Evolutionary conservation across 176 grass and related monocot genomes (phyloP), one percentile per base, ranked within the genome.

Genomic region (Otatea glauca): DNA sequence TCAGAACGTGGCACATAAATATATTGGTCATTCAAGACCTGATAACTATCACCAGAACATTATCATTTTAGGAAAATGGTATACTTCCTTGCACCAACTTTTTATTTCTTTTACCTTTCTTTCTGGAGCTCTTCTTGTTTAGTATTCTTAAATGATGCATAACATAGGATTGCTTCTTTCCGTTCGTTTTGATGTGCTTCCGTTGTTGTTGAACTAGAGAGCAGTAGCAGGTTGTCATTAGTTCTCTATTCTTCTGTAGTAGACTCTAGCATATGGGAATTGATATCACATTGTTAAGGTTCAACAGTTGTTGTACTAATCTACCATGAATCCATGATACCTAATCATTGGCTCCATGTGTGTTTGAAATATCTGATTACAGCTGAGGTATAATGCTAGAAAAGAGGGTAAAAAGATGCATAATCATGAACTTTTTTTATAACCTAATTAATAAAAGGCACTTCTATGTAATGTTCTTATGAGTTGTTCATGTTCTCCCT

Each of bases 391-490:
- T 44, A 55, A 55, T 34, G 69, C 20, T 80, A 59, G 27, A 84
- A 79, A 78, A 39, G 14, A 42, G 25, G 39, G 9, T 74, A 72
- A 41, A 54, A 24, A 66, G n/a, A 35, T 58, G 50, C 25, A 42
- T 81, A 68, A 75, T 47, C 32, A 44, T 55, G 24, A 23, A 45
- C 14, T 66, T 77, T 42, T 18, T 89, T 51, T 37, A 58, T 74
- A 48, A 45, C 47, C 7, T 65, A 49, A 61, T 80, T 74, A 59
- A 66, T 35, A 49, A 60, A 59, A 3, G 2, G 7, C 20, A 68
- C 23, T 64, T 78, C 44, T 44, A 17, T 73, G 82, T 47, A 37
- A 74, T 67, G 10, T 67, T 75, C 38, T 24, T 65, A 38, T 25
- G 55, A 48, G 63, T 48, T 15, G n/a, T n/a, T n/a, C n/a, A n/a